Evolutionary conservation across 441 rosid genomes (phyloP).

Genomic region (Gossypium davidsonii): DNA sequence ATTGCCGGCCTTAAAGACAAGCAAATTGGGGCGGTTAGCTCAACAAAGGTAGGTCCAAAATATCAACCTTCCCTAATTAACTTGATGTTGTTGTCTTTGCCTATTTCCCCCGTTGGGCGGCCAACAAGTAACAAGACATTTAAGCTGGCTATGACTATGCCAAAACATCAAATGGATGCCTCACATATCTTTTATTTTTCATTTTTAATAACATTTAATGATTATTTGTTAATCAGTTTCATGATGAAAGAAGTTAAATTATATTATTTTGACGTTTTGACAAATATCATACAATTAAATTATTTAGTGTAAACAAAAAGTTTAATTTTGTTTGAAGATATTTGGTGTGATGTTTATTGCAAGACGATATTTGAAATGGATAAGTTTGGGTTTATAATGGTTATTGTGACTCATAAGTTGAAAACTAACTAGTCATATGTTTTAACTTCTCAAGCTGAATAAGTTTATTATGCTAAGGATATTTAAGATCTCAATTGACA

Average conservation of each 20-base stretch:
- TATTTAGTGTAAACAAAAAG: background rate
- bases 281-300: background rate
- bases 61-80: background rate
- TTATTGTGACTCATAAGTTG: background rate
- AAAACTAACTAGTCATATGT: background rate
- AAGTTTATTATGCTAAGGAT: background rate
- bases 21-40: conserved; percentile 15
- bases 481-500: background rate
- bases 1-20: conserved; percentile 24
- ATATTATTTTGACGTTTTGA: background rate
- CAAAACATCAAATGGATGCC: background rate
- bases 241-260: too few relatives aligned
- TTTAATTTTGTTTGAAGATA: background rate
- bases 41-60: conserved; percentile 20
- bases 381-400: background rate
- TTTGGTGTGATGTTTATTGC: background rate
- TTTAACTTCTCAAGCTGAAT: background rate
- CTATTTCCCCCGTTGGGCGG: conserved; percentile 30
- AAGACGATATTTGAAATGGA: background rate
- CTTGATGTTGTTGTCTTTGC: conserved; percentile 29
- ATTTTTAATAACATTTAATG: too few relatives aligned
- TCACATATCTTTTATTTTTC: background rate
- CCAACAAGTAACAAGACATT: conserved; percentile 51
- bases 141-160: conserved; percentile 13
- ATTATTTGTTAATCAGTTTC: too few relatives aligned